Percentiles rank a stretch among this genome's conserved stretches.
These are phyloP conservation scores for Hibiscus trionum DNA, from an alignment of 345 rosid species.

Conservation along the genomic window DNA sequence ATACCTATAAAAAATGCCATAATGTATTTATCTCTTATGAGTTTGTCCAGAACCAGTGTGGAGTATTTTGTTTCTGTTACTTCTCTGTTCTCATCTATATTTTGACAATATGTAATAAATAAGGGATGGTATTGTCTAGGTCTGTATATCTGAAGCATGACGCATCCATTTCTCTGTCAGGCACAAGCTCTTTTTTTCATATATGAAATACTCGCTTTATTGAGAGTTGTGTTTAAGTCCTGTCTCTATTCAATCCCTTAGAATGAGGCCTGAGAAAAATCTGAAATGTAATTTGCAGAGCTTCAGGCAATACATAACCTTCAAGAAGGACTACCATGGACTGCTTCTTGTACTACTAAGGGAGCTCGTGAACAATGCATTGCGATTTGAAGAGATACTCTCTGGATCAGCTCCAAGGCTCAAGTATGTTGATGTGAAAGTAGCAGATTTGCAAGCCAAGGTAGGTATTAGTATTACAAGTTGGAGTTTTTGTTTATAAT, in stretches of 20 bases:
- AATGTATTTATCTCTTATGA: not conserved
- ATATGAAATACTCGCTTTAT: no score
- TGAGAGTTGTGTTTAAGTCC: not conserved
- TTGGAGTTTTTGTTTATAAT: not conserved
- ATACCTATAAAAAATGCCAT: not conserved
- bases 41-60: not conserved
- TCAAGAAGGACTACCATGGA: no score
- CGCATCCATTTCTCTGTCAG: no score
- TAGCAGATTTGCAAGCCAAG: constrained; percentile 69
- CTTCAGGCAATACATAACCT: constrained; percentile 84
- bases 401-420: constrained; percentile 63
- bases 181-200: no score
- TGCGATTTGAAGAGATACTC: constrained; percentile 80
- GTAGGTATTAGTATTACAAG: constrained; percentile 34
- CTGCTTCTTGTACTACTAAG: constrained; percentile 73
- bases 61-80: not conserved
- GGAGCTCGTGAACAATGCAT: constrained; percentile 68
- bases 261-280: no score
- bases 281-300: constrained; percentile 38
- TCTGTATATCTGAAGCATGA: not conserved
- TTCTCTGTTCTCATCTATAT: not conserved
- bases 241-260: no score
- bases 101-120: not conserved
- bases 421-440: constrained; percentile 51
- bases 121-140: not conserved